Base-by-base conservation (phyloP, 2,329 filamentous ascomycete genomes). In the Raffaelea albimanens region DNA sequence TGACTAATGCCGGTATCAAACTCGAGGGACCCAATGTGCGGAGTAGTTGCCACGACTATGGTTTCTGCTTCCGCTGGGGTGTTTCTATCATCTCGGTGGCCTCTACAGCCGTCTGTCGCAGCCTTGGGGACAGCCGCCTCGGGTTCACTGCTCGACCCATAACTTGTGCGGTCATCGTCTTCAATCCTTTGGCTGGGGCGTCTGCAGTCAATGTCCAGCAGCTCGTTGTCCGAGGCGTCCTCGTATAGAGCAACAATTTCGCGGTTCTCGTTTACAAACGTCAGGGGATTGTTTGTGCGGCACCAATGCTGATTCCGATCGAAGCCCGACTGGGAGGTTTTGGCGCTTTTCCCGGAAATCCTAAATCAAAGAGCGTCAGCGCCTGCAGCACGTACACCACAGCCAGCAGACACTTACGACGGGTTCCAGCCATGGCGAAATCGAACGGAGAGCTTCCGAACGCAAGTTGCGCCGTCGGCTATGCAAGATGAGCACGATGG, bases 221-320 rank as follows among this genome's bases (percentile, higher is more conserved):
- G n/a, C n/a, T n/a, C n/a, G n/a, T n/a, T n/a, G n/a, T n/a, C n/a
- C n/a, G n/a, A 29, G 10, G 3, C 8, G 25, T 29, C 31, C 11
- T 41, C 44, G 18, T 41, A 46, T 1, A 46, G 29, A 2, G 44
- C 33, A 13, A 33, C 13, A 22, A 46, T 21, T 16, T 41, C 44
- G n/a, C 44, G 7, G 44, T 41, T 46, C 19, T 46, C 44, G n/a
- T 46, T 38, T 4, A 46, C 44, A 46, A 46, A 46, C 3, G 44
- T 46, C 10, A 46, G 29, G 2, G 44, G 44, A 3, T 22, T 19
- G 5, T 19, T 22, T 3, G 38, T 46, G 4, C 44, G 44, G 16
- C 44, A 46, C 44, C 44, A 46, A 10, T 23, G 44, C 38, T 46
- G 44, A 19, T 41, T 14, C 36, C 23, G 23, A 3, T 13, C 8